Percentiles rank a stretch among this genome's conserved stretches.
These are phyloP conservation scores for Penicillium sp. DNA, from an alignment of 2,329 filamentous ascomycete genomes.

Conservation along the genomic window DNA sequence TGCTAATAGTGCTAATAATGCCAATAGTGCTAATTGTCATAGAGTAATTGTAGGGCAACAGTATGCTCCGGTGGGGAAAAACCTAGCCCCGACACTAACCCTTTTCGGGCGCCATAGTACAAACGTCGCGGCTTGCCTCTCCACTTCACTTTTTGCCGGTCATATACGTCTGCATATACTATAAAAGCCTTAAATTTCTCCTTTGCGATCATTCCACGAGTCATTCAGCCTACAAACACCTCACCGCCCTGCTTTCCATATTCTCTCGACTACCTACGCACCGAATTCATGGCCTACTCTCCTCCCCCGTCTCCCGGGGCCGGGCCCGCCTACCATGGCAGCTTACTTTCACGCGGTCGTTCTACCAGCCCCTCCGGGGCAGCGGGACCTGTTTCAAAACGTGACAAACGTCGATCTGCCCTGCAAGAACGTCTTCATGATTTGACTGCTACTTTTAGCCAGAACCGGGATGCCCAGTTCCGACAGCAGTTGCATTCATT, in stretches of 20 bases:
- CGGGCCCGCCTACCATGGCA: conserved; percentile 17
- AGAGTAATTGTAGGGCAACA: neutral
- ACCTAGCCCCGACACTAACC: conserved; percentile 23
- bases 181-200: neutral
- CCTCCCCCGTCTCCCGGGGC: conserved; percentile 19
- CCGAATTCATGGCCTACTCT: conserved; percentile 23
- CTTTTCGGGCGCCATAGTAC: conserved; percentile 17
- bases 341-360: conserved; percentile 12
- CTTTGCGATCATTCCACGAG: neutral
- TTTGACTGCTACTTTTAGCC: conserved; percentile 74
- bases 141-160: conserved; percentile 1
- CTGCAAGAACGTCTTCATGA: conserved; percentile 76
- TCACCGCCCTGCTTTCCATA: too few relatives aligned
- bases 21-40: too few relatives aligned
- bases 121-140: conserved; percentile 11
- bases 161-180: neutral
- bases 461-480: conserved; percentile 80
- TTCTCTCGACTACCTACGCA: neutral
- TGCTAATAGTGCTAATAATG: too few relatives aligned
- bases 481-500: conserved; percentile 86
- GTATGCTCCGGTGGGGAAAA: conserved; percentile 16
- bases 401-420: conserved; percentile 83
- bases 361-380: conserved; percentile 36
- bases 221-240: neutral
- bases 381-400: conserved; percentile 65